A percentile compares a stretch with the other conserved stretches of the same genome.
Conservation (phyloP, 129 eudicot species). For the Deinandra increscens region DNA sequence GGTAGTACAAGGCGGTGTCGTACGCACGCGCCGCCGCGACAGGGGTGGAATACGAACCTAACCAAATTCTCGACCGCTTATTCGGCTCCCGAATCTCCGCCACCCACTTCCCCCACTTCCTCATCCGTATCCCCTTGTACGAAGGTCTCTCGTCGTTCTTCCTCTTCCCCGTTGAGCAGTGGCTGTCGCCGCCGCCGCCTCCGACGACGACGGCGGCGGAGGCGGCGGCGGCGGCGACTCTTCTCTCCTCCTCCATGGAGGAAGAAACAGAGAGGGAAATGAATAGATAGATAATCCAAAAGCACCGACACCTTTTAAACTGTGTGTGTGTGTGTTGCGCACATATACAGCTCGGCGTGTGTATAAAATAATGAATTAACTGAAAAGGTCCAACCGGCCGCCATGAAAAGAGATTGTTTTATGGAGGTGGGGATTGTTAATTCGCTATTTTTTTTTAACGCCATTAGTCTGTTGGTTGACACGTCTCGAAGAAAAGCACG, state of each 20-base stretch:
- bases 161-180: conserved; percentile 28
- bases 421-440: not conserved
- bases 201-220: not conserved
- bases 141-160: conserved; percentile 42
- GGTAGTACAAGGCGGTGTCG: conserved; percentile 20
- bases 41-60: conserved; percentile 66
- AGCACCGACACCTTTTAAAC: not conserved
- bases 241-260: too few relatives aligned
- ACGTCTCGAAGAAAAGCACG: too few relatives aligned
- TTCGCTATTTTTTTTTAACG: too few relatives aligned
- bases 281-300: not conserved
- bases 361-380: not conserved
- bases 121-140: conserved; percentile 56
- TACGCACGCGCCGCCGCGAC: conserved; percentile 79
- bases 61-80: conserved; percentile 69
- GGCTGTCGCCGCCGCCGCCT: not conserved
- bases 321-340: not conserved
- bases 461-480: too few relatives aligned
- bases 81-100: conserved; percentile 78
- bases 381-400: not conserved
- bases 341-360: not conserved
- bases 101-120: conserved; percentile 50
- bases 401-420: not conserved
- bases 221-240: too few relatives aligned
- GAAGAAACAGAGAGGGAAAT: not conserved